Evolutionary conservation across 75 land plant genomes (phyloP).

Genomic region (Sequoia sempervirens): DNA sequence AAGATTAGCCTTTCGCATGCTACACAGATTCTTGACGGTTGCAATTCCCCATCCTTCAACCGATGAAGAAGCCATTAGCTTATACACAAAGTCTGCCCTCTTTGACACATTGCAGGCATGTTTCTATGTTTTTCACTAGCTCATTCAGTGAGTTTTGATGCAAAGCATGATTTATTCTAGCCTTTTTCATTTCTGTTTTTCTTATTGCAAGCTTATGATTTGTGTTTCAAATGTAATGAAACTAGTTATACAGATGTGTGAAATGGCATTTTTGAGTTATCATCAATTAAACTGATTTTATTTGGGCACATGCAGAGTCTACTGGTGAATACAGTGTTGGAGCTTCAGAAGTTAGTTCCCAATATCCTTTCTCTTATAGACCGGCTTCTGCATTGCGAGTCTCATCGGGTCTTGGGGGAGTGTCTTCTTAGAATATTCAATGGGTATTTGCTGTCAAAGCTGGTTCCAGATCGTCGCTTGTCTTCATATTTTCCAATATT

Average conservation of each 20-base stretch:
- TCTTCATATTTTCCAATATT: slow-evolving; percentile 80
- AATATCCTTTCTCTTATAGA: slow-evolving; percentile 66
- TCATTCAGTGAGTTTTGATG: background rate
- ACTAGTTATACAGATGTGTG: background rate
- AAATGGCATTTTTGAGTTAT: background rate
- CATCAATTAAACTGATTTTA: slow-evolving; percentile 3
- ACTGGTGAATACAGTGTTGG: slow-evolving; percentile 49
- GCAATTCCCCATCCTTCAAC: slow-evolving; percentile 41
- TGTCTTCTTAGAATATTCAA: slow-evolving; percentile 68
- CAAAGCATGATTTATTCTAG: background rate
- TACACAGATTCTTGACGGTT: slow-evolving; percentile 76
- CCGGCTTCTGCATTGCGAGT: slow-evolving; percentile 56
- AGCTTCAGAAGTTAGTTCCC: slow-evolving; percentile 55
- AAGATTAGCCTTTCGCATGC: slow-evolving; percentile 56
- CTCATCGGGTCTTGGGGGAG: slow-evolving; percentile 67
- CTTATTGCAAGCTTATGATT: background rate
- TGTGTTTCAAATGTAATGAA: background rate
- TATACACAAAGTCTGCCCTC: slow-evolving; percentile 43
- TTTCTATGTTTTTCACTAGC: background rate
- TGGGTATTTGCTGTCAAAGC: slow-evolving; percentile 54
- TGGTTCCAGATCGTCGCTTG: slow-evolving; percentile 36
- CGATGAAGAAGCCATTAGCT: slow-evolving; percentile 17
- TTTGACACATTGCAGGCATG: slow-evolving; percentile 26
- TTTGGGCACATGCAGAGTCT: slow-evolving; percentile 28
- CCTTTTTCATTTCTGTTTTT: background rate